Percentiles rank a stretch among this genome's conserved stretches.
phyloP scores from a whole-genome alignment of 305 asterid species.

The Solanum hybrid region DNA sequence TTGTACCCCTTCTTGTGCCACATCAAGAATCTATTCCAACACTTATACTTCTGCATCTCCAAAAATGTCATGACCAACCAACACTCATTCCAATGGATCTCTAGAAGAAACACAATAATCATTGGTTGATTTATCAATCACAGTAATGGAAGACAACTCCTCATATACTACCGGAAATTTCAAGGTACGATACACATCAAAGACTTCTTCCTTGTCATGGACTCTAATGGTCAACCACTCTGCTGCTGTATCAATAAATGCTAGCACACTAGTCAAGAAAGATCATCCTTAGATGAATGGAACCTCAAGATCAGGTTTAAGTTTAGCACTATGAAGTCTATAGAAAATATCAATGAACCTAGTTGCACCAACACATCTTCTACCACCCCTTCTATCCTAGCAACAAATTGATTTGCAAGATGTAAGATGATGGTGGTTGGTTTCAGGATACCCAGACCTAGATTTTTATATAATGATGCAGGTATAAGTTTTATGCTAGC shows the following conservation, averaged over 20 bases:
- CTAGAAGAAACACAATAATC: background rate
- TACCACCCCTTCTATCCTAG: background rate
- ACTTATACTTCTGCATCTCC: background rate
- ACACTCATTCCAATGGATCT: background rate
- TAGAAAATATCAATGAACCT: too few species aligned
- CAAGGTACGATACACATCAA: background rate
- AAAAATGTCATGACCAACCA: background rate
- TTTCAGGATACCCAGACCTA: background rate
- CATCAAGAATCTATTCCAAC: background rate
- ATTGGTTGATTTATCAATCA: background rate
- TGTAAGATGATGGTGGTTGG: background rate
- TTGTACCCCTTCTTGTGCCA: background rate
- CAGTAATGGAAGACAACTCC: background rate
- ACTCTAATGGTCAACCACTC: background rate
- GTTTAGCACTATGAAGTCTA: too few species aligned
- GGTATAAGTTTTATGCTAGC: background rate
- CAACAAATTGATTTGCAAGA: background rate
- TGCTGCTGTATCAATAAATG: background rate
- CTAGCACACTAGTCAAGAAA: background rate
- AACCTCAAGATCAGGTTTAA: background rate
- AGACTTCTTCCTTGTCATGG: background rate
- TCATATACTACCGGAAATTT: background rate
- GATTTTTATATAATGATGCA: background rate
- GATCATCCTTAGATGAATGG: background rate
- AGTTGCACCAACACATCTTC: background rate